These are phyloP conservation scores for Royoungia palumana DNA, from an alignment of 768 basidiomycete species.

Conservation along the genomic window DNA sequence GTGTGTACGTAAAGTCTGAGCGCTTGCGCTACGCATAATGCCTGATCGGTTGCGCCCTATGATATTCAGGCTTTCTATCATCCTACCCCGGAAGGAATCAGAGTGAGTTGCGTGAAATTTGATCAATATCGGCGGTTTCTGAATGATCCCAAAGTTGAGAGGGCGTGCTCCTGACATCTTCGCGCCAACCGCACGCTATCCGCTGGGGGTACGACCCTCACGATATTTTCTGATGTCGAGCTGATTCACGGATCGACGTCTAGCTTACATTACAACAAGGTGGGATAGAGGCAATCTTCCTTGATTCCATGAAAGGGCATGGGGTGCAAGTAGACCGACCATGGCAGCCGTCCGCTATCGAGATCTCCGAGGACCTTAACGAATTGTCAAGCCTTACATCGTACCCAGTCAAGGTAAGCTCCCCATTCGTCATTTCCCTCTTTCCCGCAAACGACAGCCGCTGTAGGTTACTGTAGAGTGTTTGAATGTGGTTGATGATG, in stretches of 20 bases:
- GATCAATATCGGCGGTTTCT: background rate
- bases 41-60: background rate
- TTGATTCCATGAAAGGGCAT: constrained; percentile 36
- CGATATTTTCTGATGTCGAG: background rate
- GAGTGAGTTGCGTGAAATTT: constrained; percentile 43
- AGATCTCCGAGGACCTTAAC: constrained; percentile 35
- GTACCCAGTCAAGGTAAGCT: constrained; percentile 31
- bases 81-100: constrained; percentile 55
- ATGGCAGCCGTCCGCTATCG: constrained; percentile 28
- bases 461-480: constrained; percentile 23
- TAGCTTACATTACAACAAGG: constrained; percentile 40
- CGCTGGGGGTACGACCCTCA: constrained; percentile 53
- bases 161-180: constrained; percentile 61
- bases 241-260: background rate
- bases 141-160: constrained; percentile 44
- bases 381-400: constrained; percentile 32
- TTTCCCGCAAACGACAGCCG: background rate
- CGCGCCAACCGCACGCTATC: constrained; percentile 63
- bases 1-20: constrained; percentile 50
- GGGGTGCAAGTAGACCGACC: constrained; percentile 37
- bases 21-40: too few relatives aligned
- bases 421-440: too few relatives aligned
- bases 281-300: constrained; percentile 39
- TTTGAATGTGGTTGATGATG: constrained; percentile 26
- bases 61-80: constrained; percentile 67